These are phyloP conservation scores for Leishmania amazonensis DNA, from an alignment of 208 protist genomes.

Conservation along the genomic window DNA sequence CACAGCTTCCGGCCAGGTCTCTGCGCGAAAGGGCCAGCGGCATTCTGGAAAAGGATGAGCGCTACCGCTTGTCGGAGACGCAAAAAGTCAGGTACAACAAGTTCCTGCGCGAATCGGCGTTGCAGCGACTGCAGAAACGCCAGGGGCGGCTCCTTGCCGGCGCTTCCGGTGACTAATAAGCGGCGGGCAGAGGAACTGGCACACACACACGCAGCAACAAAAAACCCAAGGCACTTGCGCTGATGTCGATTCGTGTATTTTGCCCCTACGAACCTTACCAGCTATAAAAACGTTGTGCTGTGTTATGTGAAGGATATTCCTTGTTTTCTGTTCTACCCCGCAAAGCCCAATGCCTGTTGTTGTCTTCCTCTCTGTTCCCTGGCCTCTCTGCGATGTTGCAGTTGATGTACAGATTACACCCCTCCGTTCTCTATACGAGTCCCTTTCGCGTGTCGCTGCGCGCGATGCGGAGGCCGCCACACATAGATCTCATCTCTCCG, in stretches of 20 bases:
- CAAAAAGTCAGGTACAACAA: conserved; percentile 46
- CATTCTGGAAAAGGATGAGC: background rate
- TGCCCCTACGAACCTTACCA: background rate
- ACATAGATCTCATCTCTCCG: too few relatives aligned
- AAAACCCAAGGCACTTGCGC: background rate
- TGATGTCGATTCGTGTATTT: background rate
- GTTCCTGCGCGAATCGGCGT: conserved; percentile 48
- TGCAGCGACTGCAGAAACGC: conserved; percentile 33
- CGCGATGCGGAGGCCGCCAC: background rate
- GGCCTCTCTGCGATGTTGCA: background rate
- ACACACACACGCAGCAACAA: background rate
- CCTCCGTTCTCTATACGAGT: too few relatives aligned
- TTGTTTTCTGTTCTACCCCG: background rate
- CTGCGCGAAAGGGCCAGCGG: background rate
- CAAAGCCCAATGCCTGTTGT: background rate
- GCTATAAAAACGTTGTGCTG: background rate
- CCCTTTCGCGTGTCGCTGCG: background rate
- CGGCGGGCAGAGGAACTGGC: background rate
- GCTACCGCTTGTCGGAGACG: conserved; percentile 31
- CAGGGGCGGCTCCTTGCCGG: conserved; percentile 5
- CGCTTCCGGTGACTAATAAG: background rate
- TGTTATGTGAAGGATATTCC: background rate
- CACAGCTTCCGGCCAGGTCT: background rate
- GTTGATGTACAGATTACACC: background rate
- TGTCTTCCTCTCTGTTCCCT: background rate